Base-by-base conservation (phyloP, 768 basidiomycete genomes). In the Mycena vulgaris region DNA sequence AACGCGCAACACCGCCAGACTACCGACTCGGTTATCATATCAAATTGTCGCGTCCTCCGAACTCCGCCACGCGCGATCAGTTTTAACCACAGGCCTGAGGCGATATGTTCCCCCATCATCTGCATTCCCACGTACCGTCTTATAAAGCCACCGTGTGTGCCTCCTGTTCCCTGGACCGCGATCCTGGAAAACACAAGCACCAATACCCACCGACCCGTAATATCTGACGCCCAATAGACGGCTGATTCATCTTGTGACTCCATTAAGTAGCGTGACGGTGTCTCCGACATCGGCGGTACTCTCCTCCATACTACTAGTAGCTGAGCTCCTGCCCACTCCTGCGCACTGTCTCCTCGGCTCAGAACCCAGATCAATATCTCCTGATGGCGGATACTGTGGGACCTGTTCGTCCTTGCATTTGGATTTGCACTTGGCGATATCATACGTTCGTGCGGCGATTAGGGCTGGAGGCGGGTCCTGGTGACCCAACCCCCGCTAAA, bases 121-220 rank as follows among this genome's bases (percentile, higher is more conserved):
- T n/a, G 33, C 0, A 4, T 37, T 55, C 63, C 56, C 63, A 48
- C 45, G 45, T 47, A 25, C 45, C 16, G 27, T 31, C 51, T 35
- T 42, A 35, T 35, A 59, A 67, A 52, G 58, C 31, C 42, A 21
- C 64, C 64, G 64, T 27, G 11, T 14, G 17, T 25, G 35, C 23
- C 21, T 30, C 6, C 27, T 37, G 9, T 19, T 10, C 28, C n/a
- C 47, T 58, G 25, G 11, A 48, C 42, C 63, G n/a, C n/a, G 53
- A 27, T 47, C 23, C 33, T 47, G 33, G 31, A 47, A 37, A 35
- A 55, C 6, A 11, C 3, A 60, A n/a, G n/a, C n/a, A n/a, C n/a
- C n/a, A n/a, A n/a, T n/a, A n/a, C n/a, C n/a, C n/a, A 28, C 2
- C 21, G 27, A 11, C 45, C 9, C 30, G 27, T 4, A 33, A n/a